phyloP scores from a whole-genome alignment of 768 basidiomycete species.

The Cystofilobasidium bisporidii region DNA sequence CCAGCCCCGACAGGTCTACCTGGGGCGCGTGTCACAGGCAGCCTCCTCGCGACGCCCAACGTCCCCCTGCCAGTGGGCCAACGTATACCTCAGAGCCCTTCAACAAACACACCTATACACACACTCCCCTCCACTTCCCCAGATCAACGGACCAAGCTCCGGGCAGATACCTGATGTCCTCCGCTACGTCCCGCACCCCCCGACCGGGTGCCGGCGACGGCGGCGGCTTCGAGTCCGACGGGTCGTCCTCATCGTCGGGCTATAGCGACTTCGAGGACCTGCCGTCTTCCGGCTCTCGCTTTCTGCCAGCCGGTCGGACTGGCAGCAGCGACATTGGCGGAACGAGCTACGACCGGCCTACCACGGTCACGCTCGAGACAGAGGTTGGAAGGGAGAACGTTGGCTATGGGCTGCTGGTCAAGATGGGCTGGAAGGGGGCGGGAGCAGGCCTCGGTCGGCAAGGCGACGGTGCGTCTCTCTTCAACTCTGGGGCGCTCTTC shows the following conservation, averaged over 20 bases:
- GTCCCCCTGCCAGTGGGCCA: too few relatives aligned
- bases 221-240: background rate
- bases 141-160: too few relatives aligned
- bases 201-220: background rate
- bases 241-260: background rate
- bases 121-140: too few relatives aligned
- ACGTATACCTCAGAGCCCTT: too few relatives aligned
- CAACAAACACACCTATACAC: too few relatives aligned
- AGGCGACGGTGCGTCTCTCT: conserved; percentile 53
- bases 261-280: background rate
- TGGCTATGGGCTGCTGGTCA: conserved; percentile 84
- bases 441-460: conserved; percentile 74
- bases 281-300: background rate
- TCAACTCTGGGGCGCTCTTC: too few relatives aligned
- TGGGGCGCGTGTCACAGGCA: too few relatives aligned
- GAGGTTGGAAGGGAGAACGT: conserved; percentile 79
- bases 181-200: background rate
- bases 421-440: conserved; percentile 90
- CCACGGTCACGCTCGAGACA: conserved; percentile 12
- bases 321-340: background rate
- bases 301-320: background rate
- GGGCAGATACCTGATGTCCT: too few relatives aligned
- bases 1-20: too few relatives aligned
- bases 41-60: too few relatives aligned
- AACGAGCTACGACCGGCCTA: background rate